Evolutionary conservation across 2,329 filamentous ascomycete genomes (phyloP), one percentile per base, ranked within the genome.

Genomic region (Aspergillus viridinutans): DNA sequence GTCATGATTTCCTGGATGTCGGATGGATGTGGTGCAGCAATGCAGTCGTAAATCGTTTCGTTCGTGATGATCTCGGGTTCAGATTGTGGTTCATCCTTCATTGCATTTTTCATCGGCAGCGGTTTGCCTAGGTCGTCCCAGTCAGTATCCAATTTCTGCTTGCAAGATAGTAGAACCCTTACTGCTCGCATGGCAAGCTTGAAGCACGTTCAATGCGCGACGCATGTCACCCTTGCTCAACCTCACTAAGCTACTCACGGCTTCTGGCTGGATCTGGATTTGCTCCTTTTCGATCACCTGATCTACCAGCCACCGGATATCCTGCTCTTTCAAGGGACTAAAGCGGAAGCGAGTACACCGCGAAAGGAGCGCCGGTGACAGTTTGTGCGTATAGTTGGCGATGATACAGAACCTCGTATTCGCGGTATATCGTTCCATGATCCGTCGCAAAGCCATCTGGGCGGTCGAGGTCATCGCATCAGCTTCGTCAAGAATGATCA

Each of bases 401-500:
- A 99, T 97, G 71, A 99, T 91, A 78, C 93, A 97, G 78, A 99
- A 99, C 53, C 94, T 83, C 2, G 94, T 97, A 78, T 99, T 99
- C 58, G 90, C 90, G 0, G 94, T 99, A 78, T 99, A 99, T 78
- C 96, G 96, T 72, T 99, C 94, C 94, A 99, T 99, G 70, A 99
- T 97, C 50, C 94, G 83, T 60, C 94, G 85, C 55, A 99, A 80
- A 0, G 94, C 94, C 93, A 99, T 99, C 76, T 99, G 94, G 5
- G 94, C 94, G 0, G 93, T 95, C 54, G 90, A 89, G n/a, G 94
- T 99, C 94, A 99, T 99, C 54, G 94, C 94, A 73, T 99, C 94
- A n/a, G 94, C 94, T 79, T 99, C 94, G 74, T 99, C 94, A 4
- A 99, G 85, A 55, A 99, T 90, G 71, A 99, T 97, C 65, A 99